Percentiles rank a stretch among this genome's conserved stretches.
Evolutionary conservation across 176 grass and related monocot genomes (phyloP).

Genomic region (Carex myosuroides): DNA sequence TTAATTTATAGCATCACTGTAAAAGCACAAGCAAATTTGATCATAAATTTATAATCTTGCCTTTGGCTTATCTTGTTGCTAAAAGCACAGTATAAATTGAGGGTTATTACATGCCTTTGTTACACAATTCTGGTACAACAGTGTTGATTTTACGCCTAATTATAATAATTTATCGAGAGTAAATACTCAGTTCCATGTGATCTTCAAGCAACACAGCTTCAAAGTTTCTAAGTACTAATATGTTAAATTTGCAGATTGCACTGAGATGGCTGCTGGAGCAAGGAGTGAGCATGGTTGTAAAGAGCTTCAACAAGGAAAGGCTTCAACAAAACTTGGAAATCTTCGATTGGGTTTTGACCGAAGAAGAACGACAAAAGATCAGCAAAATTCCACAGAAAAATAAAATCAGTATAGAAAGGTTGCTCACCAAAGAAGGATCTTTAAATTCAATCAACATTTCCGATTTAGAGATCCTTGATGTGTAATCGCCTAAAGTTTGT

Average conservation of each 20-base stretch:
- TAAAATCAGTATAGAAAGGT: not conserved
- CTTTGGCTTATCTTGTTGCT: not conserved
- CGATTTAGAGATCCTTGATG: slow-evolving; percentile 40
- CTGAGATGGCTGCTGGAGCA: slow-evolving; percentile 59
- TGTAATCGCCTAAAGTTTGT: not conserved
- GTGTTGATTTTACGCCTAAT: not conserved
- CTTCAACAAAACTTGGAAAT: slow-evolving; percentile 40
- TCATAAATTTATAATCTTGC: not conserved
- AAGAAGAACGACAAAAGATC: slow-evolving; percentile 46
- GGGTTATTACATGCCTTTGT: not conserved
- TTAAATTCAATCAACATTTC: slow-evolving; percentile 23
- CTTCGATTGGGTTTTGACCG: slow-evolving; percentile 54
- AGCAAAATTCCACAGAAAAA: slow-evolving; percentile 38
- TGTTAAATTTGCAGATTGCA: slow-evolving; percentile 33
- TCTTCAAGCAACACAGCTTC: not conserved
- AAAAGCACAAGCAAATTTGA: not conserved
- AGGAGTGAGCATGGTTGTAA: slow-evolving; percentile 43
- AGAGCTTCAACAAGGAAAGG: slow-evolving; percentile 44
- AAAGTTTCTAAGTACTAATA: not conserved
- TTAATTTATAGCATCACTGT: not conserved
- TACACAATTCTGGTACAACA: not conserved
- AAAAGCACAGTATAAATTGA: not conserved
- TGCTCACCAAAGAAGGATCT: slow-evolving; percentile 36
- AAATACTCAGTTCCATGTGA: not conserved
- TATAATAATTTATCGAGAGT: not conserved